Base-by-base conservation (phyloP, 2,329 filamentous ascomycete genomes). In the Aspergillus caelatus region DNA sequence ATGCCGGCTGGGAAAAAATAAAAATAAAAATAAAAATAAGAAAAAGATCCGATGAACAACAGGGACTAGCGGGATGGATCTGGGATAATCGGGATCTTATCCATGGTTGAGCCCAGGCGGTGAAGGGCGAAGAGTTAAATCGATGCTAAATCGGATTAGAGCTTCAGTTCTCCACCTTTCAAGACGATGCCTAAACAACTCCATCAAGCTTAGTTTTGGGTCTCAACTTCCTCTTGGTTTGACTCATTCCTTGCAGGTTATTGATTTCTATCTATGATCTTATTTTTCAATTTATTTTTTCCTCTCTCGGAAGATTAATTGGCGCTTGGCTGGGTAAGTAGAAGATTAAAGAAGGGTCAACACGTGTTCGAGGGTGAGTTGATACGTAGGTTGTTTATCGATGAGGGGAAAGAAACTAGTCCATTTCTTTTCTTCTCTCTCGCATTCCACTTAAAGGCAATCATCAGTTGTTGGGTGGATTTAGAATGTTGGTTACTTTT, bases 71-170 rank as follows among this genome's bases (percentile, higher is more conserved):
- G 60, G 54, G 32, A 57, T 56, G 28, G 54, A 56, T 39, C 23
- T 45, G 26, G 30, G 57, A 59, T 59, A 26, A 34, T 53, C 43
- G 32, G 34, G 30, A 28, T 28, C 36, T 54, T 55, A 62, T 62
- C 60, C 60, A 62, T 62, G 60, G 60, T 62, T 62, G 53, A 34
- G 26, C 9, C 19, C 48, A 52, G 48, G 57, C 57, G 57, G 57
- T 58, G 48, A 52, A 52, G 28, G 19, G 23, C 4, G 12, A 26
- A 36, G 26, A 53, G 19, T 34, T 21, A 39, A 55, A 39, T 23
- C 10, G 7, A 19, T 16, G 32, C n/a, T 55, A 55, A 55, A 55
- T 34, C n/a, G 11, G 21, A 55, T 21, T n/a, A 39, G 57, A 50
- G 57, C 57, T 39, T 46, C 55, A 50, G 57, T 53, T 52, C 57